Evolutionary conservation across 768 basidiomycete species (phyloP), one percentile per base, ranked within the genome.

Genomic region (Floccularia luteovirens): DNA sequence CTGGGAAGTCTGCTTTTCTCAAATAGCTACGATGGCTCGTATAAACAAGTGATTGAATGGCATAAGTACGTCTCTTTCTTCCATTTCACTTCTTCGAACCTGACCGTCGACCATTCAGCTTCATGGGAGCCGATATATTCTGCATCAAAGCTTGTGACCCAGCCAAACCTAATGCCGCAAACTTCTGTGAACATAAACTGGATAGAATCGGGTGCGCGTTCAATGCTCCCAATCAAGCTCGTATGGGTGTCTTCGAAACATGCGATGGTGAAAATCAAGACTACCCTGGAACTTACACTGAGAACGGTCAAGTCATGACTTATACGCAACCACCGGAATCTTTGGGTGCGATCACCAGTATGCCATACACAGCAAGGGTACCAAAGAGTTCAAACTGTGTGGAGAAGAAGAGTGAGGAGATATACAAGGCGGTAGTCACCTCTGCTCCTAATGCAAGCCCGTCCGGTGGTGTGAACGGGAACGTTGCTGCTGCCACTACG

Each of bases 121-220:
- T 86, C 65, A 75, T 85, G 52, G 85, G 85, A 32, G 66, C 66
- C 17, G 51, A 59, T 46, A 43, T 43, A 16, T 80, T 83, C 66
- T 88, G 83, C 59, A 50, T 82, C 49, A 88, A 87, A 59, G 60
- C 69, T 0, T 89, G 86, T 63, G 75, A 82, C 50, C 76, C 76
- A 5, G 47, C 59, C 3, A 61, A 63, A 16, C 48, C 67, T 27
- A 66, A 73, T 46, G 63, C 69, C 1, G 62, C 64, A 2, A 54
- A 63, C 20, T 72, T 56, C 50, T 87, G 84, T 63, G 62, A 82
- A 54, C 79, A 89, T 66, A 67, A 72, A 44, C 80, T 66, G 39
- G 82, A 85, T 53, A 76, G 79, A 42, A 76, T 85, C 37, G 86
- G 86, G 3, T 78, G 81, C 47, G 42, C 41, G 2, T 85, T 77